These are phyloP conservation scores for Pythium myriotylum DNA, from an alignment of 352 stramenopile genomes.

Conservation along the genomic window DNA sequence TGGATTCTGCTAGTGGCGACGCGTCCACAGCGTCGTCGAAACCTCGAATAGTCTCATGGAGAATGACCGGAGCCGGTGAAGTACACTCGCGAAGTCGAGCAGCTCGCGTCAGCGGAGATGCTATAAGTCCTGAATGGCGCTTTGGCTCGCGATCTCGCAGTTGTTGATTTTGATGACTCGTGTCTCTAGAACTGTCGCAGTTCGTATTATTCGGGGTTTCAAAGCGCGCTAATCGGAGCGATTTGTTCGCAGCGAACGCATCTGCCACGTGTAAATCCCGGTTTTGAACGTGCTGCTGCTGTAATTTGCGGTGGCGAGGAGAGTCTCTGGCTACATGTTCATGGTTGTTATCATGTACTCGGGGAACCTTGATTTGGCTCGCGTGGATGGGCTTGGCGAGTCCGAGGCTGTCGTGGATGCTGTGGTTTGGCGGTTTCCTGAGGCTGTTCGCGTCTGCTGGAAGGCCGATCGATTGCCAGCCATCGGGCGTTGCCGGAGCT, in stretches of 20 bases:
- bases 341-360: neutral
- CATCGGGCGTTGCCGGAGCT: constrained; percentile 23
- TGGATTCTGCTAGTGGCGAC: constrained; percentile 50
- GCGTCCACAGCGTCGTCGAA: constrained; percentile 58
- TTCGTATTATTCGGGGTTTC: neutral
- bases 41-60: constrained; percentile 58
- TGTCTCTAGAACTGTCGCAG: neutral
- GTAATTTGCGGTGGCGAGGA: constrained; percentile 18
- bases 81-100: constrained; percentile 12
- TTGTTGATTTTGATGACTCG: neutral
- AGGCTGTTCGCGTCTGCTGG: neutral
- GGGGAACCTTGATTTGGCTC: constrained; percentile 15
- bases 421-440: neutral
- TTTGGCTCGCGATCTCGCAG: neutral
- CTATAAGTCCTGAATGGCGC: neutral
- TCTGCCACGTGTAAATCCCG: constrained; percentile 9
- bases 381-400: constrained; percentile 18
- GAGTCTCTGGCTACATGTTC: neutral
- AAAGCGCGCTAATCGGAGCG: constrained; percentile 36
- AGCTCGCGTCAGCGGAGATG: constrained; percentile 9
- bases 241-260: constrained; percentile 47
- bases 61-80: constrained; percentile 24
- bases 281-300: constrained; percentile 13
- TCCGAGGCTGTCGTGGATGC: constrained; percentile 14
- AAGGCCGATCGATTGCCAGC: constrained; percentile 41